phyloP scores from a whole-genome alignment of 352 stramenopile species.

The Halophytophthora polymorphica region DNA sequence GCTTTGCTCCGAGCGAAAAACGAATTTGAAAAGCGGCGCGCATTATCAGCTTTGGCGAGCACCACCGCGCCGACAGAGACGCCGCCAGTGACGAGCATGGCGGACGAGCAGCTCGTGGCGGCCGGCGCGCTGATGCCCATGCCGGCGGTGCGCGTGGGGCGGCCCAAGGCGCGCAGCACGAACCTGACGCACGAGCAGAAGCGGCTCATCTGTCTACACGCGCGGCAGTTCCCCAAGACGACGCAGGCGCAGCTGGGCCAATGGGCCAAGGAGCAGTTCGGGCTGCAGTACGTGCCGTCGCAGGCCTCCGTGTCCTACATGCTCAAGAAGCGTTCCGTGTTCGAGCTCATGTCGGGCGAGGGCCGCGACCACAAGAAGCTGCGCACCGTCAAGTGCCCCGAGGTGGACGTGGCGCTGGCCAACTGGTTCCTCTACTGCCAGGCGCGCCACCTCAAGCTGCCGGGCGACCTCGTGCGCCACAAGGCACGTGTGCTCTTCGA shows the following conservation, averaged over 20 bases:
- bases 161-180: slow-evolving; percentile 45
- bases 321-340: slow-evolving; percentile 68
- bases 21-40: background rate
- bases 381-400: slow-evolving; percentile 71
- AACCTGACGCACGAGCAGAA: slow-evolving; percentile 87
- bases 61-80: background rate
- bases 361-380: slow-evolving; percentile 75
- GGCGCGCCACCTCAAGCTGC: slow-evolving; percentile 48
- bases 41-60: background rate
- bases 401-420: slow-evolving; percentile 73
- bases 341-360: slow-evolving; percentile 73
- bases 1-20: background rate
- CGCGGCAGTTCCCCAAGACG: slow-evolving; percentile 63
- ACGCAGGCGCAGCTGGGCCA: slow-evolving; percentile 72
- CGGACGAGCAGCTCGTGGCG: background rate
- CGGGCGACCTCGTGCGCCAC: slow-evolving; percentile 72
- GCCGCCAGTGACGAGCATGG: background rate
- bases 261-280: slow-evolving; percentile 73
- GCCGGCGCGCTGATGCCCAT: background rate
- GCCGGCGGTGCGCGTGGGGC: slow-evolving; percentile 2
- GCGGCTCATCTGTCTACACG: slow-evolving; percentile 72
- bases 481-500: slow-evolving; percentile 71
- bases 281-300: slow-evolving; percentile 55
- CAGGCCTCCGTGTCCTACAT: slow-evolving; percentile 82
- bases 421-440: slow-evolving; percentile 82